Evolutionary conservation across 495 filamentous ascomycete species (phyloP), one percentile per base, ranked within the genome.

Genomic region (Rhypophila decipiens): DNA sequence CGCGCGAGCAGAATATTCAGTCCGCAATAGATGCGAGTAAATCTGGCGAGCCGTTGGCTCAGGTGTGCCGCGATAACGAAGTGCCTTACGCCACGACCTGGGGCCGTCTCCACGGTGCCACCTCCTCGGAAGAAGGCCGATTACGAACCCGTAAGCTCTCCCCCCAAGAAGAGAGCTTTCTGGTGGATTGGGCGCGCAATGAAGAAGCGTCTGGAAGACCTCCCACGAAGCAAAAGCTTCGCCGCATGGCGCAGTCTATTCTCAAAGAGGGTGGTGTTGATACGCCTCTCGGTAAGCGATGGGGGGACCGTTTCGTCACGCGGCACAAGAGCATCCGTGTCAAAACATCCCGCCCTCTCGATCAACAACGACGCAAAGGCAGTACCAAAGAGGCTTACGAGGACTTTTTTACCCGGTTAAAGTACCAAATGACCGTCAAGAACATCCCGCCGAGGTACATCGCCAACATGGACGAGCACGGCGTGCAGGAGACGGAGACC

Each of bases 381-480:
- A 31, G 27, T 31, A 31, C 27, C 27, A 31, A 31, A 13, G 27
- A 31, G 27, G 27, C 27, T 31, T 31, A 31, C 27, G 27, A 31
- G 27, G 27, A 31, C 27, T 31, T 31, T 31, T 31, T 31, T 31
- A 31, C 27, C 27, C 27, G 27, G 27, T 31, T 31, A 31, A 31
- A 31, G 27, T 31, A 31, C 27, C 27, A 31, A 31, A 31, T 31
- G 27, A 31, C 27, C 27, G 27, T 31, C 27, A 31, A 31, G 27
- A 31, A 31, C 27, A 31, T 31, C 27, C 27, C 27, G 27, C 27
- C 27, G 13, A 31, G 27, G 27, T 31, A 38, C 35, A 38, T 38
- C 35, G 35, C 35, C 17, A 38, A 38, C 35, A 38, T 38, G 35
- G 35, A 38, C 17, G 44, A 42, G 20, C 39, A 42, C 39, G 18